Conservation (phyloP, 1,284 basidiomycete genomes). For the Moesziomyces antarcticus region DNA sequence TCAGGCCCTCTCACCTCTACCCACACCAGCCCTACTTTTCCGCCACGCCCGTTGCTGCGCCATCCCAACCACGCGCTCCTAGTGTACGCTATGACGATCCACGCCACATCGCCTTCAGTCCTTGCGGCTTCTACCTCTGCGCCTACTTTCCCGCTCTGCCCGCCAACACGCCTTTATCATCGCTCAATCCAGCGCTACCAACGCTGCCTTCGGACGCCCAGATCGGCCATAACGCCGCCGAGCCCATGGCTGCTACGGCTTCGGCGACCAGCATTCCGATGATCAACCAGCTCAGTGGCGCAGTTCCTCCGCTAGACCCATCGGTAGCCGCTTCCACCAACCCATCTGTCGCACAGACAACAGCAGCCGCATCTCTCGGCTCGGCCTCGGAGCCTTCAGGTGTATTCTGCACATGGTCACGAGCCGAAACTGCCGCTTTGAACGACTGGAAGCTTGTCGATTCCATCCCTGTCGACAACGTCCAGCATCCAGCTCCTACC, state of each 20-base stretch:
- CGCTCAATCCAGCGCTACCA: neutral
- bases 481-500: neutral
- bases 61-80: conserved; percentile 8
- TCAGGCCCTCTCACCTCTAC: conserved; percentile 19
- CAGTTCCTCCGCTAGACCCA: neutral
- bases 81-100: conserved; percentile 25
- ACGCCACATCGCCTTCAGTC: conserved; percentile 41
- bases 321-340: neutral
- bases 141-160: conserved; percentile 21
- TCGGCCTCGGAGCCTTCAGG: neutral
- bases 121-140: conserved; percentile 44
- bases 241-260: neutral
- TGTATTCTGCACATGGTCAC: conserved; percentile 43
- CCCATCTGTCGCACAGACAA: neutral
- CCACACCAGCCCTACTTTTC: conserved; percentile 14
- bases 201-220: neutral
- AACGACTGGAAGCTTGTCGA: conserved; percentile 45
- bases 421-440: conserved; percentile 33
- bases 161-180: neutral
- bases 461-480: conserved; percentile 8
- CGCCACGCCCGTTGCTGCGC: conserved; percentile 3
- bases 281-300: conserved; percentile 7
- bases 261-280: neutral
- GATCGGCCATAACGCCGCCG: neutral
- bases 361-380: neutral